Base-by-base conservation (phyloP, 805 yeast species). In the Vanderwaltozyma polyspora region DNA sequence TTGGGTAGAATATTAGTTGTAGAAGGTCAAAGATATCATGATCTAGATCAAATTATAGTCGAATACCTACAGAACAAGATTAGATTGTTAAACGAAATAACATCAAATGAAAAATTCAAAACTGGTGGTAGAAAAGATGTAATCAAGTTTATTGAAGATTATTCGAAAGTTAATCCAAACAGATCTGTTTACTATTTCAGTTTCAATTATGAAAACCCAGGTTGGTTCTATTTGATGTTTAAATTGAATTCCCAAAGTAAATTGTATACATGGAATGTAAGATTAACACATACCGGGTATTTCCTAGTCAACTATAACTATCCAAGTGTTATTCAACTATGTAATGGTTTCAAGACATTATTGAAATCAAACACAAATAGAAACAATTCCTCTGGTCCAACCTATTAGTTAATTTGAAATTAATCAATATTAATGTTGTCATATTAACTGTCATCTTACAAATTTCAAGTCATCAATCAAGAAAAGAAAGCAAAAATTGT, bases 111-210 rank as follows among this genome's bases (percentile, higher is more conserved):
- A 32, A 89, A 89, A 62, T 91, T 84, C 70, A 79, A 81, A 48
- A 42, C 47, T 27, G 96, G 94, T 35, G 69, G 86, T 14, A 67
- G 74, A 41, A 67, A 74, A 30, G 95, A 86, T 41, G 94, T 85
- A 11, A 76, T 77, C 43, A 79, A 79, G 46, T 86, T 93, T 82
- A 70, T 91, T 45, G 81, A 83, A 40, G 76, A 89, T 22, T 91
- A 85, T 55, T 80, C 95, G 3, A 79, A 76, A 48, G 96, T 95
- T 21, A 86, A 87, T 51, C 91, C 94, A 29, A 79, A 78, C 50
- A 78, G 86, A 60, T 80, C 94, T 39, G 85, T 84, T 12, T 91
- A 91, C 54, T 84, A 85, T 28, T 91, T 87, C 64, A 82, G 94
- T 53, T 78, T 75, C 57, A 94, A 93, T 59, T 83, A 82, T 57